Conservation (phyloP, 495 filamentous ascomycete species). For the Talaromyces thailandensis region DNA sequence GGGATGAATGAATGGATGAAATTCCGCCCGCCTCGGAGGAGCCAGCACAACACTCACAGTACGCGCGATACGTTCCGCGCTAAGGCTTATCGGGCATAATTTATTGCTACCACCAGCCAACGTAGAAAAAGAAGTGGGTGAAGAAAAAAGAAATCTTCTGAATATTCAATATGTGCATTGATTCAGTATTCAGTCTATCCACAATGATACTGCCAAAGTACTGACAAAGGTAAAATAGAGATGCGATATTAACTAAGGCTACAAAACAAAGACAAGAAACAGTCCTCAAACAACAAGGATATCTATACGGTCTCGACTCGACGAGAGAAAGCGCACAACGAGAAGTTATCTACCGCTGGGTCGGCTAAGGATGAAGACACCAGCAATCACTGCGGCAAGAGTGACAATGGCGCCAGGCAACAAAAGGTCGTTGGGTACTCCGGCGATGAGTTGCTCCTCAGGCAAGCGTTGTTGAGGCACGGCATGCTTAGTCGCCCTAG, state of each 20-base stretch:
- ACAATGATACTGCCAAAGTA: not conserved
- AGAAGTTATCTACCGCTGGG: slow-evolving; percentile 51
- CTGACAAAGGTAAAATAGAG: not conserved
- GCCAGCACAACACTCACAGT: not conserved
- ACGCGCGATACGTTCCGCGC: not conserved
- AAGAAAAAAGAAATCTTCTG: too few relatives aligned
- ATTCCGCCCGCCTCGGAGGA: not conserved
- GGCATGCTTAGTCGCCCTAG: slow-evolving; percentile 21
- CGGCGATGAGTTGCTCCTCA: slow-evolving; percentile 74
- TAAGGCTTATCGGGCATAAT: not conserved
- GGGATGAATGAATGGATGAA: not conserved
- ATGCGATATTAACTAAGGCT: not conserved
- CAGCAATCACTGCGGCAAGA: slow-evolving; percentile 85
- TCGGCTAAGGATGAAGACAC: slow-evolving; percentile 85
- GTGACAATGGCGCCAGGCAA: slow-evolving; percentile 93
- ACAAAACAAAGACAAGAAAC: not conserved
- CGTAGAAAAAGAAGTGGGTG: too few relatives aligned
- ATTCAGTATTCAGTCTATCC: not conserved
- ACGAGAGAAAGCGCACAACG: not conserved
- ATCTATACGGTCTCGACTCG: not conserved
- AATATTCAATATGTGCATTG: not conserved
- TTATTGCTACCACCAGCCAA: not conserved
- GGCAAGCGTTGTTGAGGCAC: slow-evolving; percentile 34
- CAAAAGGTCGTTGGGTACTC: slow-evolving; percentile 89
- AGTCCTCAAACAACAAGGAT: slow-evolving; percentile 1